Evolutionary conservation across 228 moss, liverwort and hornwort species (phyloP).

Genomic region (Sphagnum fallax): DNA sequence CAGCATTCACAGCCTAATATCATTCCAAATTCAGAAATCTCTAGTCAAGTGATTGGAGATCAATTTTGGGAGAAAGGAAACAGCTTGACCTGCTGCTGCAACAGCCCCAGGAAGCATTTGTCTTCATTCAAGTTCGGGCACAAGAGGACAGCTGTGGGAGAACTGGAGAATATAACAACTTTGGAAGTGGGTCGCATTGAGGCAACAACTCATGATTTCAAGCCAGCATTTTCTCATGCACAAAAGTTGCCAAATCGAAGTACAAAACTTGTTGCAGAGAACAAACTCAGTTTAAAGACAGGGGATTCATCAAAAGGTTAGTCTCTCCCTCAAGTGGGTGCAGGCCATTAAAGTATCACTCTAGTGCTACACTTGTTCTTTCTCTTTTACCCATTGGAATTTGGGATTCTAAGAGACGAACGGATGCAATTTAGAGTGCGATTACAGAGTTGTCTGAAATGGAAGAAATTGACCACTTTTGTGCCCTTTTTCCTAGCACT

Average conservation of each 20-base stretch:
- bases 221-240: constrained; percentile 9
- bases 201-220: constrained; percentile 23
- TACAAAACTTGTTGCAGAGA: too few species aligned
- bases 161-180: constrained; percentile 32
- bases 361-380: too few species aligned
- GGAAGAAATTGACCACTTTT: too few species aligned
- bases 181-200: constrained; percentile 21
- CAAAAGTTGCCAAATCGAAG: too few species aligned
- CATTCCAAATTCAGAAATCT: constrained; percentile 17
- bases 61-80: constrained; percentile 50
- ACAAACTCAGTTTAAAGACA: constrained; percentile 34
- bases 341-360: too few species aligned
- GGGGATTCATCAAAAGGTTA: constrained; percentile 13
- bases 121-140: constrained; percentile 59
- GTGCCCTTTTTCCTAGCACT: too few species aligned
- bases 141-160: constrained; percentile 36
- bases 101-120: constrained; percentile 24
- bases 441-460: neutral
- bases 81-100: constrained; percentile 27
- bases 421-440: too few species aligned
- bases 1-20: too few species aligned
- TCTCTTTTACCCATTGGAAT: too few species aligned
- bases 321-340: too few species aligned
- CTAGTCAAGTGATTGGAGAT: constrained; percentile 54
- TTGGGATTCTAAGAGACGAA: too few species aligned